Evolutionary conservation across 2,329 filamentous ascomycete species (phyloP).

Genomic region (Aaosphaeria arxii): DNA sequence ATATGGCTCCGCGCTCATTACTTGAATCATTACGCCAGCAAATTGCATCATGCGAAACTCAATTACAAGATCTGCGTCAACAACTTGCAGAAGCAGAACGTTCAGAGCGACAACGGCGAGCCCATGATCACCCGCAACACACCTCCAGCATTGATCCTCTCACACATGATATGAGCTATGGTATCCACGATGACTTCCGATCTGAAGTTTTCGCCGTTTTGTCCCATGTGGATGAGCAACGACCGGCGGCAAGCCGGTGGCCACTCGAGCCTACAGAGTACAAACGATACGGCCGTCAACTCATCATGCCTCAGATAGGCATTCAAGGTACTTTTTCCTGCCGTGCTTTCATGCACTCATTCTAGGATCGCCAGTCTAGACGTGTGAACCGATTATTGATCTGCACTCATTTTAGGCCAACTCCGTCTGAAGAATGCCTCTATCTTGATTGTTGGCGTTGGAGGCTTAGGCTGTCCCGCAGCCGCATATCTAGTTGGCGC

Average conservation of each 20-base stretch:
- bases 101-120: constrained; percentile 21
- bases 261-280: constrained; percentile 73
- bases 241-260: constrained; percentile 47
- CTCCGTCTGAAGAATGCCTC: constrained; percentile 65
- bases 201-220: constrained; percentile 41
- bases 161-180: constrained; percentile 38
- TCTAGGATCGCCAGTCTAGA: not conserved
- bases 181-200: constrained; percentile 42
- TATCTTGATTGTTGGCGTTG: constrained; percentile 81
- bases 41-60: constrained; percentile 41
- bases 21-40: constrained; percentile 41
- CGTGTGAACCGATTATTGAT: not conserved
- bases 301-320: constrained; percentile 82
- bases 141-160: constrained; percentile 22
- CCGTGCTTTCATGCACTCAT: not conserved
- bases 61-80: constrained; percentile 38
- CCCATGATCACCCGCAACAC: constrained; percentile 14
- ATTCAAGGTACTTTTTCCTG: constrained; percentile 58
- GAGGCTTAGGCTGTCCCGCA: constrained; percentile 88
- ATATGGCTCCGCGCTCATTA: constrained; percentile 20
- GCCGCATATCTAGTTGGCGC: constrained; percentile 90
- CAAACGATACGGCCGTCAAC: constrained; percentile 81
- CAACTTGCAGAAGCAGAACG: constrained; percentile 44
- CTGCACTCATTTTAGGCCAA: constrained; percentile 59
- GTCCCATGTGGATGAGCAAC: constrained; percentile 12